These are phyloP conservation scores for Triticum dicoccoides DNA, from an alignment of 176 grass and related monocot genomes.

Conservation along the genomic window DNA sequence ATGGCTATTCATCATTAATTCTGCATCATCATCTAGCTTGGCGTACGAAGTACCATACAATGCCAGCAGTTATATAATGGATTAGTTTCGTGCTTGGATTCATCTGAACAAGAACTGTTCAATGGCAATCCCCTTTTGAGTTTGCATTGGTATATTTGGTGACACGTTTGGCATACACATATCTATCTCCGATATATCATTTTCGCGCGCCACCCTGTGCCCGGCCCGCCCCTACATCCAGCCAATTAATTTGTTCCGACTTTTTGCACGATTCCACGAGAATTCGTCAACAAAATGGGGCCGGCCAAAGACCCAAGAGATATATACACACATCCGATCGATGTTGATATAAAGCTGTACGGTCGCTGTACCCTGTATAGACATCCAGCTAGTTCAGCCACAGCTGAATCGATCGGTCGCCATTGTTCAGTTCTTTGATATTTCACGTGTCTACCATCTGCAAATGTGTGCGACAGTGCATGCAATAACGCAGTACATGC, in stretches of 20 bases:
- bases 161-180: not conserved
- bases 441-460: not conserved
- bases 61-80: not conserved
- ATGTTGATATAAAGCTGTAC: conserved; percentile 15
- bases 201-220: conserved; percentile 7
- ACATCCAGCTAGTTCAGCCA: not conserved
- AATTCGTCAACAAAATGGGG: conserved; percentile 35
- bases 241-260: not conserved
- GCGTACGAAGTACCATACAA: not conserved
- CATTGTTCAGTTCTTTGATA: not conserved
- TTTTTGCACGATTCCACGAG: conserved; percentile 1
- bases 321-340: not conserved
- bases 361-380: not conserved
- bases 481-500: conserved; percentile 28
- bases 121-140: too few species aligned
- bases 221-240: not conserved
- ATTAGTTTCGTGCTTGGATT: not conserved
- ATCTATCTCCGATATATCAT: not conserved
- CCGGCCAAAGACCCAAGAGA: not conserved
- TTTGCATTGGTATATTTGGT: not conserved
- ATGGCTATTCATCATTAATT: not conserved
- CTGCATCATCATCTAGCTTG: conserved; percentile 20
- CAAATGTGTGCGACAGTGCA: conserved; percentile 24
- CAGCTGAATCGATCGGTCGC: not conserved
- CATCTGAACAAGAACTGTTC: conserved; percentile 1